Percentiles rank a stretch among this genome's conserved stretches.
These are phyloP conservation scores for Cardiospermum halicacabum DNA, from an alignment of 345 rosid genomes.

Conservation along the genomic window DNA sequence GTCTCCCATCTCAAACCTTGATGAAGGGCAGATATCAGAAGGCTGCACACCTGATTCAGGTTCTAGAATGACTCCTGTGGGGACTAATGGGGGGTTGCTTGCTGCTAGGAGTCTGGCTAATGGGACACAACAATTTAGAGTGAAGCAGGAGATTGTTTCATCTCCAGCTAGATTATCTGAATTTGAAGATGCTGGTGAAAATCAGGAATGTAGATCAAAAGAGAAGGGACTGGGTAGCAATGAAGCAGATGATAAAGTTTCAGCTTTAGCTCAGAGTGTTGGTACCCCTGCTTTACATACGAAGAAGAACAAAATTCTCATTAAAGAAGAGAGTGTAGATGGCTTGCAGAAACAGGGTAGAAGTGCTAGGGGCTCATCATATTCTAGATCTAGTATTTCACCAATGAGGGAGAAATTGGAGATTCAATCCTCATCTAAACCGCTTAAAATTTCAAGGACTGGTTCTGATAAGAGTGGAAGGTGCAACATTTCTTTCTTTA, in stretches of 20 bases:
- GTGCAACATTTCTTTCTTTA: constrained; percentile 22
- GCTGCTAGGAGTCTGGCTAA: constrained; percentile 26
- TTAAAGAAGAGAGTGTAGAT: constrained; percentile 39
- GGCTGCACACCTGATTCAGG: constrained; percentile 32
- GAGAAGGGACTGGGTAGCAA: constrained; percentile 27
- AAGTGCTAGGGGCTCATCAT: constrained; percentile 36
- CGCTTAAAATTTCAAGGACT: constrained; percentile 34
- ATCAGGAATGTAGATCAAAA: constrained; percentile 30
- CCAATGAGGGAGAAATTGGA: constrained; percentile 43
- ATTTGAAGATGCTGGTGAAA: constrained; percentile 51
- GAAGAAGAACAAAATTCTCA: constrained; percentile 34
- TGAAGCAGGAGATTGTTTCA: constrained; percentile 40
- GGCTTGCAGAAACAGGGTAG: constrained; percentile 49
- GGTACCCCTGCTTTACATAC: constrained; percentile 26
- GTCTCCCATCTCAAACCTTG: constrained; percentile 50
- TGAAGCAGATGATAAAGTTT: constrained; percentile 33
- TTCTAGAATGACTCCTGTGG: constrained; percentile 29
- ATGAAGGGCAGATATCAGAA: constrained; percentile 43
- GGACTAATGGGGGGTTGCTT: constrained; percentile 29
- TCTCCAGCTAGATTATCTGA: constrained; percentile 53
- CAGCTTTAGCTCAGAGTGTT: constrained; percentile 20
- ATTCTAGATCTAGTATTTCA: constrained; percentile 30
- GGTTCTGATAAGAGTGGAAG: constrained; percentile 48
- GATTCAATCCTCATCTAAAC: constrained; percentile 34
- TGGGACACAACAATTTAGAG: constrained; percentile 32